Percentiles rank a stretch among this genome's conserved stretches.
Evolutionary conservation across 164 flowering plant genomes (phyloP).

Genomic region (Macadamia integrifolia): DNA sequence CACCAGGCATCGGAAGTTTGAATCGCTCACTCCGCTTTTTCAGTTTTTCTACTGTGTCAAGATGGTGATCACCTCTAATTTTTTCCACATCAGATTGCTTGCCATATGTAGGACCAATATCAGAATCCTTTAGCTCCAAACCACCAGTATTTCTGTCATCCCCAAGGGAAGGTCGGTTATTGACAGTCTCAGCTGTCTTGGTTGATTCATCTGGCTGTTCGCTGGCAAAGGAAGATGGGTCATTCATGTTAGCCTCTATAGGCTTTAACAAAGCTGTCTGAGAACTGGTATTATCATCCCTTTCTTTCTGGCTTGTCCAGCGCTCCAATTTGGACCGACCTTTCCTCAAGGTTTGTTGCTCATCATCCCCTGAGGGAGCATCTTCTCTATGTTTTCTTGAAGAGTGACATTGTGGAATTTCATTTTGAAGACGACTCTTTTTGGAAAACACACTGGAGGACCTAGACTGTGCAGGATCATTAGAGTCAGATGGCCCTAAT

Average conservation of each 20-base stretch:
- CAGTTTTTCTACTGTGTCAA: constrained; percentile 86
- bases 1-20: constrained; percentile 92
- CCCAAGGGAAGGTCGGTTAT: constrained; percentile 16
- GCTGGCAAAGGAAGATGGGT: constrained; percentile 26
- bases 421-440: constrained; percentile 27
- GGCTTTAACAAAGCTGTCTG: constrained; percentile 35
- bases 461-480: constrained; percentile 23
- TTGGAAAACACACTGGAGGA: constrained; percentile 13
- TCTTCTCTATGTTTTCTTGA: constrained; percentile 54
- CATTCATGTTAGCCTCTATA: constrained; percentile 38
- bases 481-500: constrained; percentile 9
- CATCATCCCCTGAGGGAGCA: constrained; percentile 72
- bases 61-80: constrained; percentile 53
- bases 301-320: constrained; percentile 90
- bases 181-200: constrained; percentile 28
- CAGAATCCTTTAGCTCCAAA: constrained; percentile 36
- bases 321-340: constrained; percentile 90
- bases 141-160: constrained; percentile 37
- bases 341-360: constrained; percentile 52
- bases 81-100: constrained; percentile 14
- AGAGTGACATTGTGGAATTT: constrained; percentile 23
- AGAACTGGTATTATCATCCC: constrained; percentile 27
- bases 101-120: constrained; percentile 17
- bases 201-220: constrained; percentile 33
- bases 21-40: constrained; percentile 95